Evolutionary conservation across 2,329 filamentous ascomycete species (phyloP), one percentile per base, ranked within the genome.

Genomic region (Colletotrichum tofieldiae): DNA sequence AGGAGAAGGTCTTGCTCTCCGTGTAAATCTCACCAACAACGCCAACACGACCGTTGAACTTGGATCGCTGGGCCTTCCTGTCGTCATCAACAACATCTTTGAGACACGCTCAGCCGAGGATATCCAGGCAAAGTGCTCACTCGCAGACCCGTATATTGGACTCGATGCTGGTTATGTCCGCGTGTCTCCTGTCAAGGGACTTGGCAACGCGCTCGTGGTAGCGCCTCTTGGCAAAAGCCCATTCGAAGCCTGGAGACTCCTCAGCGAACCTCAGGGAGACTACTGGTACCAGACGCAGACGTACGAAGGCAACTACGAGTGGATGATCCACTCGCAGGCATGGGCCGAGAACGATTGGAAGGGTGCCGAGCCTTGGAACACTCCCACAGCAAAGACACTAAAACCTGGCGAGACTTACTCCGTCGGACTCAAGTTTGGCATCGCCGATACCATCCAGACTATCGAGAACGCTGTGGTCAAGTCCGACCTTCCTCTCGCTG

Each of bases 81-180:
- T 88, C 26, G 88, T 90, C 76, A 89, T 91, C 81, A 91, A 91
- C 80, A 91, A 87, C 77, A 90, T 91, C 75, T 91, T 91, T 76
- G 89, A 85, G 16, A 82, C 82, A 55, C 84, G 88, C 11, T 78
- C 80, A 1, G 84, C 88, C 0, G 79, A 80, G 2, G 84, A 88
- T 8, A 89, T 86, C 8, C 84, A 86, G 65, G 78, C 81, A 0
- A 82, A 84, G 35, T 91, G 89, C 76, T 87, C 87, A 0, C 82
- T 91, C 3, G 83, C 87, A 0, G 89, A 91, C 67, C 89, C 89
- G 0, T 90, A 90, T 65, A 86, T 91, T n/a, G 89, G 89, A 2
- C 82, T 90, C 70, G 82, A 90, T 63, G 89, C 87, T 0, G 89
- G 89, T 0, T 88, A 89, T 67, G 82, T 91, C 49, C 86, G 88